Evolutionary conservation across 192 early-diverging fungal species (phyloP).

Genomic region (Obelidium mucronatum): DNA sequence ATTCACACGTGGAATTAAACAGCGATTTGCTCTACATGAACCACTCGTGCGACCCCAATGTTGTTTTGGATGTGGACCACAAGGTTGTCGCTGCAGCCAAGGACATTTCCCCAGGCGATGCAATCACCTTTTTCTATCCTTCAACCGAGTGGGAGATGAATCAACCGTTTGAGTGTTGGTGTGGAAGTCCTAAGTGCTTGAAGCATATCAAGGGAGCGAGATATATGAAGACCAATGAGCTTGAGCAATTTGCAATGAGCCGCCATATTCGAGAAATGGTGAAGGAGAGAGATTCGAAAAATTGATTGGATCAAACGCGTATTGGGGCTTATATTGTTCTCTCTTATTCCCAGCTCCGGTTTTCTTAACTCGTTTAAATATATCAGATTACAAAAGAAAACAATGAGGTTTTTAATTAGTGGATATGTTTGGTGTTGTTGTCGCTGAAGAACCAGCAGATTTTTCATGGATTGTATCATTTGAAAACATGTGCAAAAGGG

Average conservation of each 20-base stretch:
- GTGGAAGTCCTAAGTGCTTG: conserved; percentile 44
- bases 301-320: too few species aligned
- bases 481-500: too few species aligned
- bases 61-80: conserved; percentile 35
- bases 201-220: conserved; percentile 37
- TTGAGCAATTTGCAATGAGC: conserved; percentile 33
- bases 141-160: conserved; percentile 58
- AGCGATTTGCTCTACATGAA: conserved; percentile 44
- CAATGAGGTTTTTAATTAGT: too few species aligned
- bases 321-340: neutral
- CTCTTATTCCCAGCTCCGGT: too few species aligned
- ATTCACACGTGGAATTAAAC: conserved; percentile 41
- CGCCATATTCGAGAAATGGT: conserved; percentile 29
- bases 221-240: neutral
- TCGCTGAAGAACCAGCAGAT: too few species aligned
- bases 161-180: conserved; percentile 60
- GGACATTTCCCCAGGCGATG: conserved; percentile 45
- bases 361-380: neutral
- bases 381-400: neutral
- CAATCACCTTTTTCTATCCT: conserved; percentile 58
- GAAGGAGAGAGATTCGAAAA: neutral
- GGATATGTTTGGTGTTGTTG: too few species aligned
- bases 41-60: conserved; percentile 44
- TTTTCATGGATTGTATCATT: too few species aligned
- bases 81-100: conserved; percentile 31